phyloP scores from a whole-genome alignment of 2,329 filamentous ascomycete species.

The Lachnellula hyalina region DNA sequence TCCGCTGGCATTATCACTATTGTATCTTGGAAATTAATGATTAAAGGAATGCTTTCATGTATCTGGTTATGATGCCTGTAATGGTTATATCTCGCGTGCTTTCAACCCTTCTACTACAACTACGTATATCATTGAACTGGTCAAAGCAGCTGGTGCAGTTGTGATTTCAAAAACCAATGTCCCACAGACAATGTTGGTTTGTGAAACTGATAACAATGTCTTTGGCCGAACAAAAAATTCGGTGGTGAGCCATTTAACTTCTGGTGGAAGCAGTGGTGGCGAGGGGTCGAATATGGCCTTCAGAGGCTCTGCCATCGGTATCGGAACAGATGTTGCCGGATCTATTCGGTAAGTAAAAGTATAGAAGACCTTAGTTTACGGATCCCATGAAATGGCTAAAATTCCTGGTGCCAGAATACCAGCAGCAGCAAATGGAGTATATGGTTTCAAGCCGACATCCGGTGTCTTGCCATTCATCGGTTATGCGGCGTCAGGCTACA shows the following conservation, averaged over 20 bases:
- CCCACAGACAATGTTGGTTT: conserved; percentile 49
- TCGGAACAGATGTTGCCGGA: conserved; percentile 85
- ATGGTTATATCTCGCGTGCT: conserved; percentile 52
- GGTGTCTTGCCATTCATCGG: conserved; percentile 31
- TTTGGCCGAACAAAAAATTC: conserved; percentile 60
- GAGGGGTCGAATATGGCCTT: conserved; percentile 76
- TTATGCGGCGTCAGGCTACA: conserved; percentile 23
- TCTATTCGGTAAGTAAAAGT: conserved; percentile 71
- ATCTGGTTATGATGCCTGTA: conserved; percentile 44
- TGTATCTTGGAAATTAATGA: conserved; percentile 40
- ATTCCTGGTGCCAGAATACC: conserved; percentile 52
- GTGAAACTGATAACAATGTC: conserved; percentile 57
- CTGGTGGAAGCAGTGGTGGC: conserved; percentile 68
- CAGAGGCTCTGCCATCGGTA: conserved; percentile 68
- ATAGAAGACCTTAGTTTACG: background rate
- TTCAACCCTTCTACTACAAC: conserved; percentile 47
- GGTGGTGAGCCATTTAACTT: conserved; percentile 71
- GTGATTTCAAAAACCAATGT: conserved; percentile 67
- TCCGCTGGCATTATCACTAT: background rate
- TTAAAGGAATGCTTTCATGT: conserved; percentile 57
- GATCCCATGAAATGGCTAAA: conserved; percentile 76
- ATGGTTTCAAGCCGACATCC: conserved; percentile 29
- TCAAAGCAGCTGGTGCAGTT: conserved; percentile 50
- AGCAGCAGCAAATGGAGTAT: conserved; percentile 30
- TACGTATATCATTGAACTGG: conserved; percentile 52